Evolutionary conservation across 345 rosid genomes (phyloP).

Genomic region (Microcos paniculata): DNA sequence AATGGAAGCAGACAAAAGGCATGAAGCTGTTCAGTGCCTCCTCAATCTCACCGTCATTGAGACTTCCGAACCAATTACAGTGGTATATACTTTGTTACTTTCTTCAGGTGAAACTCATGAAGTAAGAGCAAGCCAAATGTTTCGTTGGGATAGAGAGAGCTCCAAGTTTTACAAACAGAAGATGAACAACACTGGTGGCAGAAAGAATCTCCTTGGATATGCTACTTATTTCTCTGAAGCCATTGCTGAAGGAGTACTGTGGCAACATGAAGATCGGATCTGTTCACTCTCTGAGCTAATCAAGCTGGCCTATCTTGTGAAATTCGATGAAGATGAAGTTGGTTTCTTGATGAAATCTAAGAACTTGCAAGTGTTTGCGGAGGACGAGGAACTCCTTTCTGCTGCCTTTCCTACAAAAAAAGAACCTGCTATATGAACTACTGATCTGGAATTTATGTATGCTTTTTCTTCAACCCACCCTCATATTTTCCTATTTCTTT

Average conservation of each 20-base stretch:
- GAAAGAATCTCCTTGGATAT: conserved; percentile 39
- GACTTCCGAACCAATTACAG: conserved; percentile 35
- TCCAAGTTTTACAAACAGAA: conserved; percentile 42
- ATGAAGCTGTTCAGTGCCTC: conserved; percentile 39
- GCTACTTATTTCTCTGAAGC: conserved; percentile 53
- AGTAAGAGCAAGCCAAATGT: conserved; percentile 28
- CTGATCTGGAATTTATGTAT: background rate
- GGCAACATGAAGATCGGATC: conserved; percentile 49
- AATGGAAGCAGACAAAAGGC: conserved; percentile 51
- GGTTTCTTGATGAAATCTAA: conserved; percentile 51
- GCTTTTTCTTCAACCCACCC: too few species aligned
- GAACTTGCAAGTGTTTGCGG: conserved; percentile 46
- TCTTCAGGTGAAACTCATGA: conserved; percentile 38
- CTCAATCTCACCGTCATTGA: conserved; percentile 33
- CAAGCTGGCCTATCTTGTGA: conserved; percentile 51
- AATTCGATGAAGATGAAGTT: conserved; percentile 48
- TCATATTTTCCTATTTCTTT: too few species aligned
- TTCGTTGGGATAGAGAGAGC: conserved; percentile 57
- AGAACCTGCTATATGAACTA: background rate
- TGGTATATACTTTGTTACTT: conserved; percentile 34
- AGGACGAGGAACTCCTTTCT: conserved; percentile 54
- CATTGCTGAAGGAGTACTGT: conserved; percentile 50
- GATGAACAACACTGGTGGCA: conserved; percentile 32
- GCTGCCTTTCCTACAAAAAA: conserved; percentile 30
- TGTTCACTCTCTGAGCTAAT: conserved; percentile 48